Evolutionary conservation across 2,329 filamentous ascomycete genomes (phyloP), one percentile per base, ranked within the genome.

Genomic region (Colletotrichum tropicale): DNA sequence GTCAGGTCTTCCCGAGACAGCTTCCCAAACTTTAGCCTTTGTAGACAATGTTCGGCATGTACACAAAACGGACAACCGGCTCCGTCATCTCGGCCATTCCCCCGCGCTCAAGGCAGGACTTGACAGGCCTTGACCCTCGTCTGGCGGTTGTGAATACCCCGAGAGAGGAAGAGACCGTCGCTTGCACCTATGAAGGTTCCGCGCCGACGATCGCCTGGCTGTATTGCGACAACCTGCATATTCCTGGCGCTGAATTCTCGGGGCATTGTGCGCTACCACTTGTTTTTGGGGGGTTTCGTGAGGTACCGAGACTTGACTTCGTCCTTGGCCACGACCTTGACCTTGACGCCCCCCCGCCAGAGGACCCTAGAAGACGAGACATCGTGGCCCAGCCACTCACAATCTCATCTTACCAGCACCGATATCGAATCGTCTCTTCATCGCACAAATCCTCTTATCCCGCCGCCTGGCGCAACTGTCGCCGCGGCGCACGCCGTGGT

Each of bases 191-290:
- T 43, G 38, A 67, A 68, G 64, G 64, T 75, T 65, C 64, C 64
- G 68, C 43, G 73, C 73, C 70, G 64, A 72, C 70, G 73, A 75
- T 75, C 73, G 70, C 58, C 61, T 48, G 56, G 38, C 30, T 48
- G 68, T 73, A 73, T 68, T 75, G 73, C 73, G 70, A 75, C 70
- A 73, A 58, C 73, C 21, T 72, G 73, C 73, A 75, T 75, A 72
- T 68, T 72, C 70, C 73, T 75, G 62, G 68, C 69, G 30, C 55
- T 56, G 38, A 28, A 52, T 67, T 66, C 18, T 68, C 30, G 43
- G 34, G 26, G 64, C 65, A 38, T 55, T 64, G 56, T 65, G 70
- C 69, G 71, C 62, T 72, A 48, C 56, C 56, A 30, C 60, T 48
- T 8, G 38, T 9, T n/a, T 32, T 32, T 61, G 18, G 58, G 58